Evolutionary conservation across 768 basidiomycete species (phyloP).

Genomic region (Lactarius tabidus): DNA sequence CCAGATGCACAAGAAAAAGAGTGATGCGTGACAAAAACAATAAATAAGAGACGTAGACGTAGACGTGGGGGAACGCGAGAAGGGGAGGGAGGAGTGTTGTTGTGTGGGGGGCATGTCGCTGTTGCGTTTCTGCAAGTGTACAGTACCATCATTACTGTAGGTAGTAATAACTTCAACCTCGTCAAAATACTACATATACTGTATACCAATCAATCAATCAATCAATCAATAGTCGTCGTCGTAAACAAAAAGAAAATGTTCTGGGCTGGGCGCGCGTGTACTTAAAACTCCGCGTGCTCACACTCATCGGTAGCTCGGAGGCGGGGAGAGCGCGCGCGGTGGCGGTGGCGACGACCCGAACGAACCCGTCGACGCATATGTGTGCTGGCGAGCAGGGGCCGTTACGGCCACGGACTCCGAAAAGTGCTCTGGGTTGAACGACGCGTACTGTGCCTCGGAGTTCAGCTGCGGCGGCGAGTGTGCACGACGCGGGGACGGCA

Average conservation of each 20-base stretch:
- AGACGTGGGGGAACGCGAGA: neutral
- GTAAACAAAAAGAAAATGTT: neutral
- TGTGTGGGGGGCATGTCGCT: neutral
- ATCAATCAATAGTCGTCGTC: neutral
- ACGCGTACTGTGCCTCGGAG: neutral
- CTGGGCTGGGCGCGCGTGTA: no score
- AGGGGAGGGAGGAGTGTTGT: no score
- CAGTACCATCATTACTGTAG: neutral
- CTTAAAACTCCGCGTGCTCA: neutral
- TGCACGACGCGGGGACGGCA: neutral
- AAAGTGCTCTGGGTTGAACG: slow-evolving; percentile 3
- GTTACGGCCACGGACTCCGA: neutral
- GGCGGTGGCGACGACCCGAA: neutral
- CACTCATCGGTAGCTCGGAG: slow-evolving; percentile 9
- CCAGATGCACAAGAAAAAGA: neutral
- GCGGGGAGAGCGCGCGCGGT: slow-evolving; percentile 3
- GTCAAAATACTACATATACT: neutral
- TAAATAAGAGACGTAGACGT: neutral
- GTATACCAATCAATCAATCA: neutral
- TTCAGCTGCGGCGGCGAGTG: neutral
- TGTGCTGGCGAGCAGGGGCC: neutral
- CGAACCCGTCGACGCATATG: neutral
- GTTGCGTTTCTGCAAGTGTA: neutral
- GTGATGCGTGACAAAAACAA: neutral
- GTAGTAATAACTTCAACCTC: neutral